A percentile compares a stretch with the other conserved stretches of the same genome.
These are phyloP conservation scores for Kluyveromyces sp. DNA, from an alignment of 1,139 yeast genomes.

Conservation along the genomic window DNA sequence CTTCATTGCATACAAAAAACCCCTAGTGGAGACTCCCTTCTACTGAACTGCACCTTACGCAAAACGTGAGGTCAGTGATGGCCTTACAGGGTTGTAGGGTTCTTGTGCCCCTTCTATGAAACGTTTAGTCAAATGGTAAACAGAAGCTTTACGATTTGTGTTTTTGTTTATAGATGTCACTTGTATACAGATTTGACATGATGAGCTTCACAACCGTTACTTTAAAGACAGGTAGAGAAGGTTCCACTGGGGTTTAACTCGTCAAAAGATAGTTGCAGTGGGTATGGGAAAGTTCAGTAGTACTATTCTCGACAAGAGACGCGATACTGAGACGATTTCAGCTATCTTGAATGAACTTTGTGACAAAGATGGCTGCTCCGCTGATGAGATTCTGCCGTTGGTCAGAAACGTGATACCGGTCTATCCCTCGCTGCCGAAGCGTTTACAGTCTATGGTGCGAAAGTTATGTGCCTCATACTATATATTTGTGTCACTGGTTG, in stretches of 20 bases:
- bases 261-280: too few species aligned
- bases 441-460: conserved; percentile 8
- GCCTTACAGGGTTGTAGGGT: neutral
- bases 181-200: neutral
- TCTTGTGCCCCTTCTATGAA: neutral
- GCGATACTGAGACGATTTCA: neutral
- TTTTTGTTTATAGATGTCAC: neutral
- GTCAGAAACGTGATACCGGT: conserved; percentile 22
- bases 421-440: conserved; percentile 17
- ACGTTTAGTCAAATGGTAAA: neutral
- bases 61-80: neutral
- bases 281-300: neutral
- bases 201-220: neutral
- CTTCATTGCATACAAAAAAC: neutral
- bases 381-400: conserved; percentile 16
- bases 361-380: neutral
- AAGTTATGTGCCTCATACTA: conserved; percentile 7
- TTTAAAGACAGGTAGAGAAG: too few species aligned
- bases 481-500: conserved; percentile 16
- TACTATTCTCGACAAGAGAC: neutral
- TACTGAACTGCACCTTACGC: neutral
- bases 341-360: neutral
- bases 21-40: too few species aligned
- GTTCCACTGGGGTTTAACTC: too few species aligned
- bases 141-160: neutral